Base-by-base conservation (phyloP, 2,329 filamentous ascomycete genomes). In the Rhinocladiella mackenziei region DNA sequence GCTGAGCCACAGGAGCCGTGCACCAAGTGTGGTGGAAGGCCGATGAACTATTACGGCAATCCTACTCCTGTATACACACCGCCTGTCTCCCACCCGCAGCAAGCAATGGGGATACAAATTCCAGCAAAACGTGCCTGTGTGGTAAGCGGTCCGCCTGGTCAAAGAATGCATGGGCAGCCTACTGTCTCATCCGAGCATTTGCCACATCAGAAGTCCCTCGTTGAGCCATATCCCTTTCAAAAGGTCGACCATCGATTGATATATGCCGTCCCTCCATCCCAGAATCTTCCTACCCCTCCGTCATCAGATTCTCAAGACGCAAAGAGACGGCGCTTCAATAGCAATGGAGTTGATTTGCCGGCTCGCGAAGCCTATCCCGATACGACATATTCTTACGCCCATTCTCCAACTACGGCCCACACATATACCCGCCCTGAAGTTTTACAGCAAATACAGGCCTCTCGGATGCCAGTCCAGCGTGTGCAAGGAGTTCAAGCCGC, bases 241-340 rank as follows among this genome's bases (percentile, higher is more conserved):
- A 40, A 50, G 47, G 52, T 55, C 26, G 54, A 56, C 30, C 39
- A 52, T 39, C 45, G 51, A 36, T 18, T 54, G 31, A 37, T 50
- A 8, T 56, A 55, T 39, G 48, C 50, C 1, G 42, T 53, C 13
- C 41, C 50, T 25, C 28, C 54, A n/a, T 15, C 40, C 13, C 44
- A 47, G 20, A 26, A 44, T 18, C 43, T 53, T 15, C 53, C 48
- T 11, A 44, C 45, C 29, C 50, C 50, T 28, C 50, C 47, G 9
- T 50, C 50, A 14, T 30, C 38, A 3, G 54, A 54, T 11, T 51
- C 45, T n/a, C 70, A 73, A 7, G 81, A 84, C 40, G 63, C 67
- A 19, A 85, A 86, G 59, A 75, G 81, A 44, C 77, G 83, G 15
- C 76, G 82, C 26, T 76, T 76, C 57, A 77, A 76, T 51, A 69